Percentiles rank a stretch among this genome's conserved stretches.
These are phyloP conservation scores for Phylloporus sp. DNA, from an alignment of 1,284 basidiomycete genomes.

Conservation along the genomic window DNA sequence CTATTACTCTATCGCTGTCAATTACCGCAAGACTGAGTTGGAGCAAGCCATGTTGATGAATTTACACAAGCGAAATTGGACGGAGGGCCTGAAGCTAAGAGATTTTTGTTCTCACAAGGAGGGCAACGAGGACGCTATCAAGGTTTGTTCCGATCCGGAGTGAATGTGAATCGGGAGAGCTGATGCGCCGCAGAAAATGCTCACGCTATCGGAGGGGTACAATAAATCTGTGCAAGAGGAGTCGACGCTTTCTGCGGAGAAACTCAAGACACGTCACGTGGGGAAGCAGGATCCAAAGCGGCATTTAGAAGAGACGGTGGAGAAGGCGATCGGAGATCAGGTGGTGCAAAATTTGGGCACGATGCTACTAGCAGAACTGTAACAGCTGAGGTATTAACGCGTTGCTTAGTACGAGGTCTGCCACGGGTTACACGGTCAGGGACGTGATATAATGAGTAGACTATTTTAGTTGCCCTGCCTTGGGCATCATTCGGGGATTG, in stretches of 20 bases:
- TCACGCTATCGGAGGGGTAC: slow-evolving; percentile 87
- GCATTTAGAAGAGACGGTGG: slow-evolving; percentile 95
- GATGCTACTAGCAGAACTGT: slow-evolving; percentile 88
- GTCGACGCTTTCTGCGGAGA: slow-evolving; percentile 86
- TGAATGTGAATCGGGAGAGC: slow-evolving; percentile 13
- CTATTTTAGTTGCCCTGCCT: slow-evolving; percentile 17
- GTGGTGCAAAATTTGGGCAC: slow-evolving; percentile 93
- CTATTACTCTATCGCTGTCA: slow-evolving; percentile 96
- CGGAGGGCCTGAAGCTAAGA: slow-evolving; percentile 88
- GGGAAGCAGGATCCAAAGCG: slow-evolving; percentile 98
- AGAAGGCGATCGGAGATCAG: slow-evolving; percentile 95
- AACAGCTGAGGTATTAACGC: slow-evolving; percentile 22
- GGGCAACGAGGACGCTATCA: slow-evolving; percentile 88
- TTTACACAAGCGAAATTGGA: slow-evolving; percentile 97
- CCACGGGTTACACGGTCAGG: slow-evolving; percentile 17
- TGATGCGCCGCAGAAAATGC: slow-evolving; percentile 74
- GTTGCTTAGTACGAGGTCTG: too few relatives aligned
- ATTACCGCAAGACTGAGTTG: slow-evolving; percentile 95
- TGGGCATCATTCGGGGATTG: slow-evolving; percentile 38
- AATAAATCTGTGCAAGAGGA: slow-evolving; percentile 98
- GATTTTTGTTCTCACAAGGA: slow-evolving; percentile 90
- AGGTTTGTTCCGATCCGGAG: slow-evolving; percentile 56
- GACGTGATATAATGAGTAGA: not conserved
- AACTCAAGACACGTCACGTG: slow-evolving; percentile 95
- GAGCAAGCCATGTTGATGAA: slow-evolving; percentile 99